These are phyloP conservation scores for Pholiota microspora DNA, from an alignment of 768 basidiomycete species.

Conservation along the genomic window DNA sequence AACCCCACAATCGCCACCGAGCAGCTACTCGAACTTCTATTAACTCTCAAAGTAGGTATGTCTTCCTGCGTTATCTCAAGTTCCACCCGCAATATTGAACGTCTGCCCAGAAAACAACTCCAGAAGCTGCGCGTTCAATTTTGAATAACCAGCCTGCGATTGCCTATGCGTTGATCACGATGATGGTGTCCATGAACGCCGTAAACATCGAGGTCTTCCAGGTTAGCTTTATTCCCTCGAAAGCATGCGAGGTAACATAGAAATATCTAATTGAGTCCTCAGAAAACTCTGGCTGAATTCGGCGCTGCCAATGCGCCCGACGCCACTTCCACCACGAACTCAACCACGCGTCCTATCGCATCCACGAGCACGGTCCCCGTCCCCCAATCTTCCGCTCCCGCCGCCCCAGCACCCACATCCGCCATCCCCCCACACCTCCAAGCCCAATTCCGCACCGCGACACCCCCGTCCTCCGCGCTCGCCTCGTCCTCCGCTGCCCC, in stretches of 20 bases:
- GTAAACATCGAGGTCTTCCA: conserved; percentile 76
- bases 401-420: conserved; percentile 34
- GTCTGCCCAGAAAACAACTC: conserved; percentile 63
- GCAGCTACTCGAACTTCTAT: conserved; percentile 69
- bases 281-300: conserved; percentile 67
- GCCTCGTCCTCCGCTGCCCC: background rate
- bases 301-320: conserved; percentile 25
- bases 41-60: conserved; percentile 62
- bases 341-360: too few relatives aligned
- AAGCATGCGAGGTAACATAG: too few relatives aligned
- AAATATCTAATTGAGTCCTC: too few relatives aligned
- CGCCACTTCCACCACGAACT: background rate
- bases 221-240: too few relatives aligned
- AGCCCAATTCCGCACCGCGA: conserved; percentile 31
- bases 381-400: conserved; percentile 20
- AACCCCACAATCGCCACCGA: conserved; percentile 43
- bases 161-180: conserved; percentile 70
- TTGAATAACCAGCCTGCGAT: conserved; percentile 74
- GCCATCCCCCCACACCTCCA: conserved; percentile 50
- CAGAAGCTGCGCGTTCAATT: conserved; percentile 64
- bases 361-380: too few relatives aligned
- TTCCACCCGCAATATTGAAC: background rate
- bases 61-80: background rate
- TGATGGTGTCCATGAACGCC: conserved; percentile 78
- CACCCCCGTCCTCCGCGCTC: conserved; percentile 16